Conservation (phyloP, 805 yeast species). For the Hemisphaericaspora nanyangensis region DNA sequence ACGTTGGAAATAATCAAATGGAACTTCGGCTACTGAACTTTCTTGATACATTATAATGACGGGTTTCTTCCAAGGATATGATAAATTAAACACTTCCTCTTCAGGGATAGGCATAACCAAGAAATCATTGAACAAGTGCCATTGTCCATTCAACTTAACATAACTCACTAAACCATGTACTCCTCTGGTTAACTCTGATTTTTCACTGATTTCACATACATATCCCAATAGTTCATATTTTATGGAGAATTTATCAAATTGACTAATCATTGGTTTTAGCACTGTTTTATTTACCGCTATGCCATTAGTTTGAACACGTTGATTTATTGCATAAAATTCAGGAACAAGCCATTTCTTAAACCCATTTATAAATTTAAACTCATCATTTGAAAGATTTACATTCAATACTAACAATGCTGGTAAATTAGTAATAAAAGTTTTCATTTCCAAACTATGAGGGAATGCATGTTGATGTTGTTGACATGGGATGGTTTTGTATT, state of each 20-base stretch:
- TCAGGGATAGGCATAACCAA: constrained; percentile 72
- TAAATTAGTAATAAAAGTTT: constrained; percentile 46
- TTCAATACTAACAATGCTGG: constrained; percentile 68
- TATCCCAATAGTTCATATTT: constrained; percentile 65
- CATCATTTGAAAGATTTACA: constrained; percentile 50
- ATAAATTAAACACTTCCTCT: constrained; percentile 71
- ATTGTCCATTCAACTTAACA: constrained; percentile 47
- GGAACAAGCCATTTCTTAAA: constrained; percentile 58
- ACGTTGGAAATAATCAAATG: constrained; percentile 28
- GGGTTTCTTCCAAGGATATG: constrained; percentile 81
- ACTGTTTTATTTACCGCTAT: constrained; percentile 20
- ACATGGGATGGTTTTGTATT: constrained; percentile 45
- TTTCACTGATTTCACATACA: constrained; percentile 62
- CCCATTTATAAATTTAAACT: constrained; percentile 48
- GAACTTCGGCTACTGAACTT: constrained; percentile 25
- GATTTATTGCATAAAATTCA: constrained; percentile 43
- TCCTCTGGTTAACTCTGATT: constrained; percentile 32
- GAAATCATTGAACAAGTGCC: constrained; percentile 92
- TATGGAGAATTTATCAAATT: constrained; percentile 19
- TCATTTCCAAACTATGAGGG: constrained; percentile 45
- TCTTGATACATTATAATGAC: constrained; percentile 66
- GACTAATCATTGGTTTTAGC: constrained; percentile 31
- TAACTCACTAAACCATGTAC: constrained; percentile 60
- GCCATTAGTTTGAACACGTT: not conserved
- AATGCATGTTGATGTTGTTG: constrained; percentile 28